Evolutionary conservation across 345 rosid species (phyloP), one percentile per base, ranked within the genome.

Genomic region (Hibiscus trionum): DNA sequence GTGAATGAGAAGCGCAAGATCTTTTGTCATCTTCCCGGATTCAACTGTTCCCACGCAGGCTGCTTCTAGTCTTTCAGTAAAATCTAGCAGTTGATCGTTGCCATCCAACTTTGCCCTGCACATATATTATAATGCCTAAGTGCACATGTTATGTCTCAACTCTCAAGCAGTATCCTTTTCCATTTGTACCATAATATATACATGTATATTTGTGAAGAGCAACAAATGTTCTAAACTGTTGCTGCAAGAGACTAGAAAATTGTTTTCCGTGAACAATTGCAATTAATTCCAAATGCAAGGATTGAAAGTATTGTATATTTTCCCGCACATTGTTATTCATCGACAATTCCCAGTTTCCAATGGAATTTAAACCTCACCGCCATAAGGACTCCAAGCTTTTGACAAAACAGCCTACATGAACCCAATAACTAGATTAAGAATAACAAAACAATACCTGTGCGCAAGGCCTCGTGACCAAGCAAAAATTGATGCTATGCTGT

Each of bases 381-480:
- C 42, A 5, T 31, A 61, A 61, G 49, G 8, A 35, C n/a, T 35
- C 67, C 16, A 62, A 62, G 50, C 50, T 63, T 63, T 63, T 19
- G 3, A n/a, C 4, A 72, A 10, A 15, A 16, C 31, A 44, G 21
- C 6, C 21, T 11, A 15, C 24, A 46, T 21, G 58, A 44, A 70
- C 56, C 19, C 15, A 12, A 17, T 12, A 37, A 26, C 11, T 31
- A 58, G 42, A 47, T 31, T 33, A 57, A 72, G 55, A 56, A 33
- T 27, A 39, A 7, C 16, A 26, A 19, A 16, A 7, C 21, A 24
- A 2, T 77, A 88, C 96, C 96, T 87, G 78, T 91, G 96, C 61
- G 90, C 83, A 86, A 92, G 96, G 29, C 97, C 97, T 72, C 86
- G 76, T 5, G 93, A 81, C 97, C 96, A 91, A 69, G 96, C 93